These are phyloP conservation scores for Neurospora tetraspora DNA, from an alignment of 495 filamentous ascomycete genomes.

Conservation along the genomic window DNA sequence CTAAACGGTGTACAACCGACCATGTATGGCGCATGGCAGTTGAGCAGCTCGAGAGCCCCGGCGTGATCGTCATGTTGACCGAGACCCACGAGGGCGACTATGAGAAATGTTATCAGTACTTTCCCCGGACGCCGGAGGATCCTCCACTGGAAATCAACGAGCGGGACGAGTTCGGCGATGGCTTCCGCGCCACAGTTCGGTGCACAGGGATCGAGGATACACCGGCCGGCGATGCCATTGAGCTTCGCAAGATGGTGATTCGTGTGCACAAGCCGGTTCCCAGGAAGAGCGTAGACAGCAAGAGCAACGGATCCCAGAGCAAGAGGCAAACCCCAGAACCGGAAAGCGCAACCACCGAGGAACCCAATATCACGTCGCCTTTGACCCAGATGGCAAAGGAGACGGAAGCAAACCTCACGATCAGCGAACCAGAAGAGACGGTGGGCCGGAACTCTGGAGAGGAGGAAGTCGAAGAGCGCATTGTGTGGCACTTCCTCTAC, in stretches of 20 bases:
- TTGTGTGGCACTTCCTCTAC: conserved; percentile 84
- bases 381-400: background rate
- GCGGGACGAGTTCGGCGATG: conserved; percentile 51
- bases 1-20: conserved; percentile 57
- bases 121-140: conserved; percentile 51
- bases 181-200: conserved; percentile 46
- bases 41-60: conserved; percentile 67
- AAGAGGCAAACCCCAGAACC: background rate
- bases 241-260: conserved; percentile 43
- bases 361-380: background rate
- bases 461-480: conserved; percentile 49
- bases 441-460: background rate
- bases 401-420: conserved; percentile 4
- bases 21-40: conserved; percentile 97
- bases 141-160: conserved; percentile 45
- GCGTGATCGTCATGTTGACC: conserved; percentile 92
- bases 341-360: background rate
- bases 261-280: conserved; percentile 18
- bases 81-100: conserved; percentile 71
- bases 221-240: conserved; percentile 39
- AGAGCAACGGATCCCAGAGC: background rate
- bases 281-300: background rate
- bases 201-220: conserved; percentile 41
- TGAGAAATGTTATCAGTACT: conserved; percentile 92
- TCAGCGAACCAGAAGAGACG: background rate